A percentile compares a stretch with the other conserved stretches of the same genome.
Evolutionary conservation across 2,329 filamentous ascomycete genomes (phyloP).

Genomic region (Colletotrichum zoysiae): DNA sequence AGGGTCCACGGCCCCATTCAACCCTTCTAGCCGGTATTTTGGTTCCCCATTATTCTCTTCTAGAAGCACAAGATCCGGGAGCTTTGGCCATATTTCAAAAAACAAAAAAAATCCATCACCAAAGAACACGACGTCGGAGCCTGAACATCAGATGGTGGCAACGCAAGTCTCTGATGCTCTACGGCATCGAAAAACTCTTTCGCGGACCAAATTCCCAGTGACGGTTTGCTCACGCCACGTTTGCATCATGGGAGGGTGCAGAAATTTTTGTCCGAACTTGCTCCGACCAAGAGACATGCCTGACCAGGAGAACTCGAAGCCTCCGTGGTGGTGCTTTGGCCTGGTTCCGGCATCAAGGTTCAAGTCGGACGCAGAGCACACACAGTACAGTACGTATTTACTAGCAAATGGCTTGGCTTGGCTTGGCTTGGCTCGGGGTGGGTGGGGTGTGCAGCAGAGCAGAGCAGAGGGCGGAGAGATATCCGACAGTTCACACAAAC

Average conservation of each 20-base stretch:
- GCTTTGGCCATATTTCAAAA: slow-evolving; percentile 42
- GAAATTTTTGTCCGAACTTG: slow-evolving; percentile 39
- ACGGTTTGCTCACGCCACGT: slow-evolving; percentile 40
- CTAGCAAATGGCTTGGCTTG: slow-evolving; percentile 7
- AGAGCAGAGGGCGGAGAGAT: slow-evolving; percentile 32
- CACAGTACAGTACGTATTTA: not conserved
- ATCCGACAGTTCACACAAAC: slow-evolving; percentile 38
- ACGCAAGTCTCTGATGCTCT: not conserved
- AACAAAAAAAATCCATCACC: slow-evolving; percentile 12
- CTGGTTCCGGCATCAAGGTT: slow-evolving; percentile 41
- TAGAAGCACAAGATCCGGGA: slow-evolving; percentile 41
- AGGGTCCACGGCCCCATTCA: slow-evolving; percentile 43
- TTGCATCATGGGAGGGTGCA: slow-evolving; percentile 40
- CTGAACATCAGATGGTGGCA: slow-evolving; percentile 36
- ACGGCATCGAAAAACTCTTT: slow-evolving; percentile 22
- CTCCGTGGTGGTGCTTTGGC: slow-evolving; percentile 29
- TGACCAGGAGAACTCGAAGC: slow-evolving; percentile 13
- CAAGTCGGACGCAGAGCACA: slow-evolving; percentile 17
- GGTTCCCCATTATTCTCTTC: slow-evolving; percentile 42
- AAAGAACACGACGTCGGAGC: not conserved
- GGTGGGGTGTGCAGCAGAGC: not conserved
- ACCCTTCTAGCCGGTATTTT: slow-evolving; percentile 43
- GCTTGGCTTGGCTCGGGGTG: slow-evolving; percentile 8
- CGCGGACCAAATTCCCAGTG: slow-evolving; percentile 21
- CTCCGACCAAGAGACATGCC: slow-evolving; percentile 29